Evolutionary conservation across 352 stramenopile genomes (phyloP).

Genomic region (Globisporangium nagaii): DNA sequence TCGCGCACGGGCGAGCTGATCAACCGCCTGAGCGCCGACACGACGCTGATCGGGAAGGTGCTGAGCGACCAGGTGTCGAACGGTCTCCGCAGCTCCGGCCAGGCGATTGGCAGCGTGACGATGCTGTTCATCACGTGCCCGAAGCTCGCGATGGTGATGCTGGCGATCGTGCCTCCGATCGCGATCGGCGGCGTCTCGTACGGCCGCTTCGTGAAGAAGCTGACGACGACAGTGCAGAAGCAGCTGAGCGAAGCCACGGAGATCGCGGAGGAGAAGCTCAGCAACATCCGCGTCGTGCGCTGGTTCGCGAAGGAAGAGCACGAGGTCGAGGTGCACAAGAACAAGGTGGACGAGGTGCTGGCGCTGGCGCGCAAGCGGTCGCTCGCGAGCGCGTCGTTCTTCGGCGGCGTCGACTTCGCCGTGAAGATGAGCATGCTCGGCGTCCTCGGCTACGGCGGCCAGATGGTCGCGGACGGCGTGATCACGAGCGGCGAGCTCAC

Average conservation of each 20-base stretch:
- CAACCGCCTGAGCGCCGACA: constrained; percentile 88
- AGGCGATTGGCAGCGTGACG: constrained; percentile 76
- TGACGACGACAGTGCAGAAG: constrained; percentile 88
- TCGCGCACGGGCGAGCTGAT: constrained; percentile 89
- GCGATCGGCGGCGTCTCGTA: constrained; percentile 86
- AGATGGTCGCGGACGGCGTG: constrained; percentile 81
- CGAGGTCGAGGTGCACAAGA: constrained; percentile 52
- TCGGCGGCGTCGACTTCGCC: constrained; percentile 76
- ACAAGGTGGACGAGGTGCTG: constrained; percentile 62
- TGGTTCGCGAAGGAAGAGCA: constrained; percentile 83
- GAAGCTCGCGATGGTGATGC: constrained; percentile 86
- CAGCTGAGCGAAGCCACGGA: constrained; percentile 88
- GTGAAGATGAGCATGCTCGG: constrained; percentile 88
- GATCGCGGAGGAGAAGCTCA: constrained; percentile 91
- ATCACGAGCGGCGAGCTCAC: constrained; percentile 90
- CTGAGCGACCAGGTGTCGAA: constrained; percentile 86
- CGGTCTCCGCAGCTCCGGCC: constrained; percentile 74
- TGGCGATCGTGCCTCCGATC: constrained; percentile 89
- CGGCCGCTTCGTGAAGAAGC: constrained; percentile 79
- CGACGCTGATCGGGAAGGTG: constrained; percentile 89
- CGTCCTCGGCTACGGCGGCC: constrained; percentile 89
- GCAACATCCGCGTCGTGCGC: constrained; percentile 90
- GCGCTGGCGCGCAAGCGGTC: constrained; percentile 61
- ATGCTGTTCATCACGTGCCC: constrained; percentile 92
- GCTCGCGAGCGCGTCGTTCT: constrained; percentile 78